These are phyloP conservation scores for Anethum foeniculum DNA, from an alignment of 140 eudicot genomes.

Conservation along the genomic window DNA sequence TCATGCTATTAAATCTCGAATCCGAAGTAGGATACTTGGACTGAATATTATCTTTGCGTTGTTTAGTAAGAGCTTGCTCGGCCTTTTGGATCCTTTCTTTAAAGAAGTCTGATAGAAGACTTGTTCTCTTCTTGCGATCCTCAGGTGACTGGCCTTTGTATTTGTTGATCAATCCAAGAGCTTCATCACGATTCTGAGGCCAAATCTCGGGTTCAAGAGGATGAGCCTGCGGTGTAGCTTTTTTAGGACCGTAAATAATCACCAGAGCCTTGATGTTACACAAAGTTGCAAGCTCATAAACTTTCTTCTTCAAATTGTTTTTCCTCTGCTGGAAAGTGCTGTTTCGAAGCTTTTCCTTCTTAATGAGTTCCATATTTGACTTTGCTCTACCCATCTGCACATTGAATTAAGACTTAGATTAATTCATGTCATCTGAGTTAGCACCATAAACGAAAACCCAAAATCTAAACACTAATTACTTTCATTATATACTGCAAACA, in stretches of 20 bases:
- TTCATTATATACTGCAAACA: not conserved
- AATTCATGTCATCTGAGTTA: not conserved
- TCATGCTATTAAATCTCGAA: not conserved
- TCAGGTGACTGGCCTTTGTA: not conserved
- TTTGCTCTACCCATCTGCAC: constrained; percentile 36
- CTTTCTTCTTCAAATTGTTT: constrained; percentile 23
- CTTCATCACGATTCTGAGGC: constrained; percentile 7
- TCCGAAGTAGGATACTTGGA: constrained; percentile 14
- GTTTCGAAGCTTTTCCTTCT: constrained; percentile 23
- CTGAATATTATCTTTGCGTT: not conserved
- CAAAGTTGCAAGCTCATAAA: constrained; percentile 15
- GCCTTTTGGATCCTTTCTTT: constrained; percentile 8
- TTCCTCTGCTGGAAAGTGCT: constrained; percentile 22
- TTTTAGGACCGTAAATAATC: constrained; percentile 9
- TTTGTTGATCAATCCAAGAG: not conserved
- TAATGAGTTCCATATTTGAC: constrained; percentile 26
- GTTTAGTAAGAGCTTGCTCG: not conserved
- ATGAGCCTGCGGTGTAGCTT: not conserved
- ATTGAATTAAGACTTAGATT: not conserved
- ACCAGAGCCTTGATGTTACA: constrained; percentile 14
- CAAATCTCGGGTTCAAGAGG: constrained; percentile 3
- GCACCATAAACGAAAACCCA: not conserved
- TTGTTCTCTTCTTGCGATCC: not conserved
- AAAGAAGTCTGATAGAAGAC: not conserved
- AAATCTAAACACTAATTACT: not conserved